Evolutionary conservation across 495 filamentous ascomycete species (phyloP).

Genomic region (Hypoxylon lienhwacheense): DNA sequence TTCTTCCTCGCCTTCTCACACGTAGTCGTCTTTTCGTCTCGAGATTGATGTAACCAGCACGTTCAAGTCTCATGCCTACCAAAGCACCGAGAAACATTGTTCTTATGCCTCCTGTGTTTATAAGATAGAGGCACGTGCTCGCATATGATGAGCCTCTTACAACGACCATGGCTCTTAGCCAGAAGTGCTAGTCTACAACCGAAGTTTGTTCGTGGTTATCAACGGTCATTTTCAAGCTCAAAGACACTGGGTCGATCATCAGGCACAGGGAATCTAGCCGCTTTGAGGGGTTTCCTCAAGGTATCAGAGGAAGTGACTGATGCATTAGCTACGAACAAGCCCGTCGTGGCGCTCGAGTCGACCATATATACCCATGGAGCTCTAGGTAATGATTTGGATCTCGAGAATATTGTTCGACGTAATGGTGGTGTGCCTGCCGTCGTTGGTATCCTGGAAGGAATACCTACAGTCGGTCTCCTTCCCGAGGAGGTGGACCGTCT

Average conservation of each 20-base stretch:
- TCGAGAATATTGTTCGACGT: conserved; percentile 75
- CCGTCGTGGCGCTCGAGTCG: conserved; percentile 89
- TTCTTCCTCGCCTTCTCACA: background rate
- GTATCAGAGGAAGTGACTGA: conserved; percentile 82
- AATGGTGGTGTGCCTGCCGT: conserved; percentile 92
- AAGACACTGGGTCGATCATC: conserved; percentile 14
- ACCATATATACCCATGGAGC: conserved; percentile 80
- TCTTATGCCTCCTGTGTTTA: background rate
- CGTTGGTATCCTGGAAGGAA: conserved; percentile 78
- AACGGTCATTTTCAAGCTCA: conserved; percentile 18
- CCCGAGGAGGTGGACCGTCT: conserved; percentile 70
- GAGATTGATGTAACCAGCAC: conserved; percentile 7
- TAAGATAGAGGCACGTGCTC: background rate
- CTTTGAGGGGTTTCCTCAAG: conserved; percentile 61
- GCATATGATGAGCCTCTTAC: conserved; percentile 6
- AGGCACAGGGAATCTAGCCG: conserved; percentile 18
- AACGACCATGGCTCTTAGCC: conserved; percentile 11
- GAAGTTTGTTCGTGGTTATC: background rate
- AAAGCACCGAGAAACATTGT: background rate
- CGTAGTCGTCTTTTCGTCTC: background rate
- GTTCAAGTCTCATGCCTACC: conserved; percentile 2
- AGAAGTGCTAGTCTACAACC: background rate
- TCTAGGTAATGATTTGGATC: conserved; percentile 77
- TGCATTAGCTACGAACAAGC: conserved; percentile 69
- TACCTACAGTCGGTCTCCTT: conserved; percentile 76